Conservation (phyloP, 495 filamentous ascomycete genomes). For the Aspergillus heteromorphus region DNA sequence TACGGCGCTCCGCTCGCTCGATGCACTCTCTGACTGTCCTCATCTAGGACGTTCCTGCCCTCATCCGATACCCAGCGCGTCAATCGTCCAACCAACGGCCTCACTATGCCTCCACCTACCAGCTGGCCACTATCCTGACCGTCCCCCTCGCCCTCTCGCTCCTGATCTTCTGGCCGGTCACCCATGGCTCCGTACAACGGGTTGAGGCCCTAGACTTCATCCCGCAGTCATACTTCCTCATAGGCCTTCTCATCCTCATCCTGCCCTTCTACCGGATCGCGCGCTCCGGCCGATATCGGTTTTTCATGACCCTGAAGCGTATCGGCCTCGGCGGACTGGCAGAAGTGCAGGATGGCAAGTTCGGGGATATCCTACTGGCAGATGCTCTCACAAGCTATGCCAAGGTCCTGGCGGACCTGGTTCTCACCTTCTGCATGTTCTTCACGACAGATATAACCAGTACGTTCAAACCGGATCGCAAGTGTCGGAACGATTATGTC, state of each 20-base stretch:
- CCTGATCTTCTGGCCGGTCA: constrained; percentile 74
- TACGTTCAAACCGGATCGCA: constrained; percentile 73
- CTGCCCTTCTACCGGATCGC: constrained; percentile 68
- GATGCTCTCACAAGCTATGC: constrained; percentile 94
- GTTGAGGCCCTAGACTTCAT: constrained; percentile 75
- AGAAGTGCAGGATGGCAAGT: constrained; percentile 75
- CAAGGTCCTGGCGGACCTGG: constrained; percentile 85
- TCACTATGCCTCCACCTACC: constrained; percentile 78
- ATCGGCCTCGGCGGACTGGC: constrained; percentile 77
- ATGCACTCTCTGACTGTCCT: constrained; percentile 19
- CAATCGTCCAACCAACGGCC: constrained; percentile 57
- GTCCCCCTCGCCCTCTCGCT: constrained; percentile 64
- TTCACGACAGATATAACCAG: constrained; percentile 60
- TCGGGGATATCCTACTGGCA: constrained; percentile 89
- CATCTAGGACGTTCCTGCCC: constrained; percentile 63
- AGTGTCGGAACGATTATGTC: constrained; percentile 67
- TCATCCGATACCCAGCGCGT: constrained; percentile 74
- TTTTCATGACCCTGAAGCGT: constrained; percentile 65
- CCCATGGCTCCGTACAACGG: constrained; percentile 57
- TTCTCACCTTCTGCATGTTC: constrained; percentile 86
- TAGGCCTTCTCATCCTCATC: constrained; percentile 63
- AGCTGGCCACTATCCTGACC: constrained; percentile 69
- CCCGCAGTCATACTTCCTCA: constrained; percentile 70
- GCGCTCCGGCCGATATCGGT: constrained; percentile 65
- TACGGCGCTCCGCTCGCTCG: background rate